Evolutionary conservation across 352 stramenopile species (phyloP), one percentile per base, ranked within the genome.

Genomic region (Phytophthora citricola): DNA sequence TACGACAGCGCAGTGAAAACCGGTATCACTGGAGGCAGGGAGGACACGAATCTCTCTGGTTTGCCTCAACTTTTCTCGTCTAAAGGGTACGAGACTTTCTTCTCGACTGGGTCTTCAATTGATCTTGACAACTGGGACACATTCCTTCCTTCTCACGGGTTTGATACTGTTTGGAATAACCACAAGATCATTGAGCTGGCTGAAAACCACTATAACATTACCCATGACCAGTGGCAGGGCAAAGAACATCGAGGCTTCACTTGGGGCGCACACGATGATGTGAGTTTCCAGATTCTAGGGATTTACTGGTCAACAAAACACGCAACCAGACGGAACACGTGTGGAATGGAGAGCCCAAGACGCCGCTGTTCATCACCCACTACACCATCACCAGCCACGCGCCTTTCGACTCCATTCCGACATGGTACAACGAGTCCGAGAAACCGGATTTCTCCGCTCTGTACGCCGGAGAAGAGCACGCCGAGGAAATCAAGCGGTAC

Each of bases 301-400:
- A 87, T 27, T 31, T 89, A 22, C 62, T 89, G 22, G 34, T 74
- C 4, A 83, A 84, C 49, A 82, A 83, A 50, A 78, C 66, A 3
- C 58, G 43, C n/a, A 57, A 71, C 12, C 77, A 87, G 24, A 57
- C 29, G 0, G 44, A 76, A 22, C 67, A 60, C 0, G 20, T 69
- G 22, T 24, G 43, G 2, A 55, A 43, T 0, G 66, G 67, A 1
- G 44, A 78, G 11, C 22, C 51, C 0, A 84, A 79, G 50, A 69
- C 57, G 32, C 78, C 80, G 24, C 73, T 78, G 29, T 89, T 86
- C 59, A 54, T 85, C 34, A 89, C 76, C 10, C 76, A 86, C 43
- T 89, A 86, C 65, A 86, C 80, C 34, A 89, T 87, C 63, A 79
- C 73, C 6, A 85, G 71, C 46, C 81, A 90, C 56, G 56, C 26